phyloP scores from a whole-genome alignment of 1,284 basidiomycete genomes.

The Erythrobasidium hasegawianum region DNA sequence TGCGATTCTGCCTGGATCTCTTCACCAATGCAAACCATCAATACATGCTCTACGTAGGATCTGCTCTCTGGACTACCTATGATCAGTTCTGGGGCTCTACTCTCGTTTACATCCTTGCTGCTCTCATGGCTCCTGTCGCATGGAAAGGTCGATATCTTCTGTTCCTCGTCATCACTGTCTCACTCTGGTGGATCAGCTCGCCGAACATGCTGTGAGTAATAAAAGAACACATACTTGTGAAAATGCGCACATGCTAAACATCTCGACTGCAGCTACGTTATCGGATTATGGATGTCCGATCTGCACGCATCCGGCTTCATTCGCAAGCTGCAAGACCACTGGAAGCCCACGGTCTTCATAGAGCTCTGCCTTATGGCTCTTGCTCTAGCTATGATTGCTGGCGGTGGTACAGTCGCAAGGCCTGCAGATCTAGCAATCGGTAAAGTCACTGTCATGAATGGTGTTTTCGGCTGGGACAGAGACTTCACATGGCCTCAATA shows the following conservation, averaged over 20 bases:
- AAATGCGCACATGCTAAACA: no score
- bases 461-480: conserved; percentile 48
- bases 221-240: no score
- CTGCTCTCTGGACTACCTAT: conserved; percentile 51
- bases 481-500: conserved; percentile 47
- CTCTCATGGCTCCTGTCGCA: conserved; percentile 48
- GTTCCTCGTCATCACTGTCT: conserved; percentile 45
- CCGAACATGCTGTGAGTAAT: conserved; percentile 47
- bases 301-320: conserved; percentile 50
- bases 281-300: conserved; percentile 49
- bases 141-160: conserved; percentile 48
- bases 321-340: conserved; percentile 50
- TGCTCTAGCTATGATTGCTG: conserved; percentile 46
- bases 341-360: conserved; percentile 48
- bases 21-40: conserved; percentile 50
- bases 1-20: conserved; percentile 49
- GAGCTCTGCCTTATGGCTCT: conserved; percentile 48
- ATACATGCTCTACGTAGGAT: conserved; percentile 50
- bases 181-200: conserved; percentile 47
- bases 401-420: conserved; percentile 47
- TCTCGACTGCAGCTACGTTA: conserved; percentile 43
- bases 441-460: conserved; percentile 47
- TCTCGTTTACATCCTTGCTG: conserved; percentile 50
- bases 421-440: conserved; percentile 47
- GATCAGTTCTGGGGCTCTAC: conserved; percentile 52